Percentiles rank a stretch among this genome's conserved stretches.
These are phyloP conservation scores for Trichoderma asperellum DNA, from an alignment of 2,329 filamentous ascomycete genomes.

Conservation along the genomic window DNA sequence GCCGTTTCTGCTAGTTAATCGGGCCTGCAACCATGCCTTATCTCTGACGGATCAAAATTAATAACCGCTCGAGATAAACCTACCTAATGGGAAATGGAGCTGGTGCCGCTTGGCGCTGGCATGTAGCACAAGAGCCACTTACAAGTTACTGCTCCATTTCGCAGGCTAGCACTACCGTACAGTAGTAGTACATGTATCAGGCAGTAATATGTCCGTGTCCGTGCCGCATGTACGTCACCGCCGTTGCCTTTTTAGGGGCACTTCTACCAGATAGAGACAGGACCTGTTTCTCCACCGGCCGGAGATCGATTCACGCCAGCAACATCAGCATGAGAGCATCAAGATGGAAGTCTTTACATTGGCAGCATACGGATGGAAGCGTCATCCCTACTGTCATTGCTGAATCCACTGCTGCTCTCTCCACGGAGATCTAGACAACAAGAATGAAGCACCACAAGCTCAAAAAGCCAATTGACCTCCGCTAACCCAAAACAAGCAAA, in stretches of 20 bases:
- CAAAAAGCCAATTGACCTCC: background rate
- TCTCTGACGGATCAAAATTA: conserved; percentile 30
- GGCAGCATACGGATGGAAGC: background rate
- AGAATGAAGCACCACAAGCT: background rate
- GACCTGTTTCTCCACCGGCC: background rate
- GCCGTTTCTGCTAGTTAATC: conserved; percentile 28
- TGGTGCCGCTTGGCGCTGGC: conserved; percentile 1
- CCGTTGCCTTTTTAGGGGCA: conserved; percentile 1
- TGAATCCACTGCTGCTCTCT: background rate
- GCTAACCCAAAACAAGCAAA: background rate
- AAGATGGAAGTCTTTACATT: background rate
- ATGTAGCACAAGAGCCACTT: background rate
- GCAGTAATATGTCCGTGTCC: background rate
- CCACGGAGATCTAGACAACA: background rate
- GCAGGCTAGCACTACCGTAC: background rate
- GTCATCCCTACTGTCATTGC: background rate
- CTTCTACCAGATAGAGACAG: background rate
- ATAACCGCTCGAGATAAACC: conserved; percentile 27
- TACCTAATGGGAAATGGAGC: conserved; percentile 9
- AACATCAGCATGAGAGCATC: background rate
- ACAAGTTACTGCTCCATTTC: background rate
- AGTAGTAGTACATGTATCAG: background rate
- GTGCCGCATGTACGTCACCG: conserved; percentile 19
- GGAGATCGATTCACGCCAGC: conserved; percentile 9
- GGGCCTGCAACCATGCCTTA: conserved; percentile 29